Base-by-base conservation (phyloP, 164 flowering plant species). In the Saururus chinensis region DNA sequence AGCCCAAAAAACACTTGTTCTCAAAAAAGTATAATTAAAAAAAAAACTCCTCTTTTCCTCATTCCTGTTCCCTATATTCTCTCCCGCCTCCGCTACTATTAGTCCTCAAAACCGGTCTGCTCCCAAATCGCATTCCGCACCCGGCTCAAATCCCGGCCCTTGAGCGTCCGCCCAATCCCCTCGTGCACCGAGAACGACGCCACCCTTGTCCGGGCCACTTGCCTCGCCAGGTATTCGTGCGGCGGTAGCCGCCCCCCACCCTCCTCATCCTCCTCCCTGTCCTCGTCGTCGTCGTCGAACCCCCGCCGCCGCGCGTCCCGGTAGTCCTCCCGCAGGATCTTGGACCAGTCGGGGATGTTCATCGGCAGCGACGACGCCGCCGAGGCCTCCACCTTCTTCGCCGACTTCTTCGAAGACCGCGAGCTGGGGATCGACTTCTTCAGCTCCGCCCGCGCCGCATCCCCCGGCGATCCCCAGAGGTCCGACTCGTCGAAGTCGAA, bases 331-430 rank as follows among this genome's bases (percentile, higher is more conserved):
- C 70, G 67, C 2, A 68, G 56, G 17, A 72, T 75, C 71, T 70
- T 72, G 40, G 79, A 72, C 76, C 79, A 75, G 42, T 72, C 79
- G 0, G 79, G 79, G 23, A 75, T 64, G 23, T 67, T 70, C 17
- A 75, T 71, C 57, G 76, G 76, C 60, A 69, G 21, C 26, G 79
- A 72, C 19, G 57, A 24, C 60, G 37, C 57, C 4, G 66, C 64
- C 13, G 35, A 51, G 41, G 12, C 35, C 13, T 61, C 66, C 24
- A 25, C 22, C 58, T 62, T 66, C 60, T 41, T 67, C 53, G 58
- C 42, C 19, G 66, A 48, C 53, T 67, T 70, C 48, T 51, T 70
- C 60, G n/a, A n/a, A 30, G 59, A 20, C 57, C 65, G 25, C 4
- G 68, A 56, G 59, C 61, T 74, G 7, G 62, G 62, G 30, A 59